Percentiles rank a stretch among this genome's conserved stretches.
These are phyloP conservation scores for Camellia sinensis DNA, from an alignment of 148 eudicot species.

Conservation along the genomic window DNA sequence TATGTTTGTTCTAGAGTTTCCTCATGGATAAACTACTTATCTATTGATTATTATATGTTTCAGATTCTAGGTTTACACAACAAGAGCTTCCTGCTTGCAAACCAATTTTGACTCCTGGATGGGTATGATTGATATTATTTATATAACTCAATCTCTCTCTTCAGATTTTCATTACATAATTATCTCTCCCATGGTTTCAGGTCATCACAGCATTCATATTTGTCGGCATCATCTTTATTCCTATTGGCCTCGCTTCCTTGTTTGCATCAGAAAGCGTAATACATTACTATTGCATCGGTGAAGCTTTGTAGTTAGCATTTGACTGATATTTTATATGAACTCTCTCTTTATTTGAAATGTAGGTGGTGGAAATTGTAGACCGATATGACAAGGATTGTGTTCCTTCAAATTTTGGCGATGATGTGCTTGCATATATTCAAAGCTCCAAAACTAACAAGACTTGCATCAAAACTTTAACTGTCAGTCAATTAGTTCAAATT, in stretches of 20 bases:
- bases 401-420: constrained; percentile 34
- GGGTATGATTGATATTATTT: constrained; percentile 25
- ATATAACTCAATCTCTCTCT: neutral
- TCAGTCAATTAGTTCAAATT: constrained; percentile 1
- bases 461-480: constrained; percentile 51
- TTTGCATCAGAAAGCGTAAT: constrained; percentile 62
- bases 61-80: constrained; percentile 78
- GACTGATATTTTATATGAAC: neutral
- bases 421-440: constrained; percentile 42
- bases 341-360: constrained; percentile 6
- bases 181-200: constrained; percentile 29
- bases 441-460: constrained; percentile 43
- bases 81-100: constrained; percentile 76
- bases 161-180: neutral
- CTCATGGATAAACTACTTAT: neutral
- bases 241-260: constrained; percentile 58
- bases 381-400: constrained; percentile 61
- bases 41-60: constrained; percentile 19
- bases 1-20: neutral
- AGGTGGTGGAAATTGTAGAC: constrained; percentile 70
- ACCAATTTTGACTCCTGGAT: constrained; percentile 72
- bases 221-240: constrained; percentile 53
- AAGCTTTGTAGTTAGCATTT: neutral
- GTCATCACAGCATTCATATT: constrained; percentile 57
- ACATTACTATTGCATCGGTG: neutral